Evolutionary conservation across 2,329 filamentous ascomycete species (phyloP).

Genomic region (Neoascochyta sp.): DNA sequence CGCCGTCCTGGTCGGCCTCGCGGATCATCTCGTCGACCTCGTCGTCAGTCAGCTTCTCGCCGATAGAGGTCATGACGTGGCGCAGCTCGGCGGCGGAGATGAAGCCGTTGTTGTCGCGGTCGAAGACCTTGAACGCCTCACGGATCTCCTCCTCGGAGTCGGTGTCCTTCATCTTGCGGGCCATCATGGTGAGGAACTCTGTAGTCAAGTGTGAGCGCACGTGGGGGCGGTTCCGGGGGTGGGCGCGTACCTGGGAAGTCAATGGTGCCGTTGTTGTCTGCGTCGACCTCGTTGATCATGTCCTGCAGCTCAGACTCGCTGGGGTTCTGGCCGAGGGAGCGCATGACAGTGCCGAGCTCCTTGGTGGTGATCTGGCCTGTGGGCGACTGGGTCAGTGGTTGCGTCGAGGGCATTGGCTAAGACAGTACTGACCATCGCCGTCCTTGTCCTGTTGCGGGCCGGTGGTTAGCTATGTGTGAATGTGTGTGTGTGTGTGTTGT

Average conservation of each 20-base stretch:
- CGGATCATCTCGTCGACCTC: conserved; percentile 65
- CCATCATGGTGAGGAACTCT: conserved; percentile 67
- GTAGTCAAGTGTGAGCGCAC: conserved; percentile 7
- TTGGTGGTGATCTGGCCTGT: conserved; percentile 61
- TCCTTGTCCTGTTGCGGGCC: conserved; percentile 57
- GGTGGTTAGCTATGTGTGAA: too few species aligned
- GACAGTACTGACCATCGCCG: conserved; percentile 50
- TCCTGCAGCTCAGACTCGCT: conserved; percentile 61
- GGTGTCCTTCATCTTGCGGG: conserved; percentile 58
- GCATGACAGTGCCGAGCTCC: conserved; percentile 62
- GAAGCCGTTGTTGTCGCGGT: conserved; percentile 63
- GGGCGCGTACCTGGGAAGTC: conserved; percentile 55
- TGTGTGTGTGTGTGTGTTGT: too few species aligned
- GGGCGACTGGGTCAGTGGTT: conserved; percentile 1
- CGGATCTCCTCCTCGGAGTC: conserved; percentile 63
- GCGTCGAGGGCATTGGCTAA: conserved; percentile 1
- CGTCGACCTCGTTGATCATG: conserved; percentile 65
- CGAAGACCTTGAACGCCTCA: conserved; percentile 64
- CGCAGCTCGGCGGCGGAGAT: conserved; percentile 61
- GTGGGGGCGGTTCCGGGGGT: neutral
- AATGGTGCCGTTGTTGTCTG: conserved; percentile 63
- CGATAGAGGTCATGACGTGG: conserved; percentile 62
- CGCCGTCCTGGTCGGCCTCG: conserved; percentile 62
- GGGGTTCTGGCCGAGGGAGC: conserved; percentile 60
- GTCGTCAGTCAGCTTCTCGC: conserved; percentile 60